Base-by-base conservation (phyloP, 495 filamentous ascomycete species). In the Trichoderma virens region DNA sequence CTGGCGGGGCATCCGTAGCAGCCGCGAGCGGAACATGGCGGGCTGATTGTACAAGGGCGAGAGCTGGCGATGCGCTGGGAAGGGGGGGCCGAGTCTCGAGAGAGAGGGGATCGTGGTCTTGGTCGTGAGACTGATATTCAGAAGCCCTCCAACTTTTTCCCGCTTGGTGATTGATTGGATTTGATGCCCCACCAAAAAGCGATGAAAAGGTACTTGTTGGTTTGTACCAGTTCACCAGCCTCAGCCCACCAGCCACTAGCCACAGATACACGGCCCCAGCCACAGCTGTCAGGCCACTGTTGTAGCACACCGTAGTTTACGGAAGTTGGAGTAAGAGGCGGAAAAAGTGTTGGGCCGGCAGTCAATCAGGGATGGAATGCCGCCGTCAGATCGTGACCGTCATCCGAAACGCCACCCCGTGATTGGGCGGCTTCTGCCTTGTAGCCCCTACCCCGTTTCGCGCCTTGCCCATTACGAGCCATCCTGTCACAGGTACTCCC, bases 21-120 rank as follows among this genome's bases (percentile, higher is more conserved):
- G 51, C 41, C 62, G 62, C 25, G 62, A 20, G 31, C 62, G 62
- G 34, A 64, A 38, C 62, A 64, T 64, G 45, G 25, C 38, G 28
- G 62, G 16, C 35, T 30, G 62, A 7, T 2, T 41, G n/a, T 27
- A 18, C 14, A 47, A 23, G 43, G 8, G 20, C 5, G 20, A 47
- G n/a, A 25, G 5, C 6, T n/a, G 5, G 8, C n/a, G 43, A 20
- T 9, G 43, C 18, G 43, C 9, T 47, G 41, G 34, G 61, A 25
- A 25, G 35, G 3, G 39, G n/a, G 18, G 32, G 20, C 11, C 25
- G 3, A 59, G 23, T 64, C 11, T 34, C 13, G 28, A 7, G 61
- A 18, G 3, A 32, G 27, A 23, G n/a, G 28, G 59, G n/a, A 30
- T 14, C 14, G 20, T 14, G 38, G 35, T 27, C n/a, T 61, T 28